Conservation (phyloP, 2,329 filamentous ascomycete species). For the Blastomyces parvus region DNA sequence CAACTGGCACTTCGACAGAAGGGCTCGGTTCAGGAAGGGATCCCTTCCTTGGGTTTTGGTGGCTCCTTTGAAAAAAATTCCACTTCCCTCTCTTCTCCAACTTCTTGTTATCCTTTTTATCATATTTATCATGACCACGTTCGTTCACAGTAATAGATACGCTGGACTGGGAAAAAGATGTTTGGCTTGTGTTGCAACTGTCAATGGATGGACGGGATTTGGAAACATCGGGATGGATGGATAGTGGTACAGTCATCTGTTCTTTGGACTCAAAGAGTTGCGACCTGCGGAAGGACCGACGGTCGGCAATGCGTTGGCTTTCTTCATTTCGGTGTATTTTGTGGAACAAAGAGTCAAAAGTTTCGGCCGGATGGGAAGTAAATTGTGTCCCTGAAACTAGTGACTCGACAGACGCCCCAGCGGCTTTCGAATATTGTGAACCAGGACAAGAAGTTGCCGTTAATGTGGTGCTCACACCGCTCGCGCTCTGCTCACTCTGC, state of each 20-base stretch:
- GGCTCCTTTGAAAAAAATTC: conserved; percentile 50
- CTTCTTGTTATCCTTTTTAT: conserved; percentile 19
- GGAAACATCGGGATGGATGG: conserved; percentile 20
- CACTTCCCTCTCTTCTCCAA: conserved; percentile 39
- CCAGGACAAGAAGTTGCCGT: conserved; percentile 19
- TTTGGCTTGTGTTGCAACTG: conserved; percentile 16
- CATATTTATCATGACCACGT: conserved; percentile 8
- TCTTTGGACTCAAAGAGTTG: conserved; percentile 22
- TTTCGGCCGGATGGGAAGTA: conserved; percentile 26
- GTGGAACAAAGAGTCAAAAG: conserved; percentile 18
- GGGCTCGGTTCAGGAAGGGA: conserved; percentile 27
- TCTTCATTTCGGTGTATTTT: conserved; percentile 11
- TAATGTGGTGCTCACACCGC: conserved; percentile 26
- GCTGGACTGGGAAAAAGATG: conserved; percentile 11
- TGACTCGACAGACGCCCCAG: conserved; percentile 28
- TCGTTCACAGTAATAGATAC: conserved; percentile 16
- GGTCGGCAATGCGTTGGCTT: conserved; percentile 15
- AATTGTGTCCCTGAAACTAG: conserved; percentile 22
- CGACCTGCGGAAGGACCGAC: conserved; percentile 21
- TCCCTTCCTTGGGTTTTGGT: conserved; percentile 28
- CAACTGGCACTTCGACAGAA: conserved; percentile 28
- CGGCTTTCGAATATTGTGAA: conserved; percentile 19
- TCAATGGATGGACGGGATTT: conserved; percentile 20
- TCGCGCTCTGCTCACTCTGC: conserved; percentile 34
- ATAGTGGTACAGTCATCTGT: conserved; percentile 14